A percentile compares a stretch with the other conserved stretches of the same genome.
Conservation (phyloP, 345 rosid species). For the Eucalyptus victrix region DNA sequence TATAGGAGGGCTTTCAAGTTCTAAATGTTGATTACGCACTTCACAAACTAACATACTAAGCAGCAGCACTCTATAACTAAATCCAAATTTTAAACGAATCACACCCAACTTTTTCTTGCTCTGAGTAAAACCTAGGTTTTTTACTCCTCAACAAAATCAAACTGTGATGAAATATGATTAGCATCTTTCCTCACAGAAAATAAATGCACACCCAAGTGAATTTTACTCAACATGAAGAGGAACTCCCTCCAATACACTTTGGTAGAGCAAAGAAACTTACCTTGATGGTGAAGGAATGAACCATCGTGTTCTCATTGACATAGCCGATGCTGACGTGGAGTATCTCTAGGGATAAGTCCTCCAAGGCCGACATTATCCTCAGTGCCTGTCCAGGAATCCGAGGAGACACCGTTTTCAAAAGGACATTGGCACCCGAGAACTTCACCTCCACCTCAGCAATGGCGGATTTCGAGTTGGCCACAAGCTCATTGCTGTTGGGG, state of each 20-base stretch:
- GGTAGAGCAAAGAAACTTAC: constrained; percentile 14
- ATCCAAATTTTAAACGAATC: not conserved
- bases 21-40: not conserved
- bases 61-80: not conserved
- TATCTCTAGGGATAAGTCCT: constrained; percentile 74
- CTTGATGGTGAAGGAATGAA: constrained; percentile 94
- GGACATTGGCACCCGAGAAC: constrained; percentile 73
- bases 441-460: constrained; percentile 92
- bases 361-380: constrained; percentile 70
- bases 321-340: constrained; percentile 53
- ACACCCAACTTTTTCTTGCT: not conserved
- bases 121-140: not conserved
- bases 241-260: not conserved
- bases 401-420: constrained; percentile 75
- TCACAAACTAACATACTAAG: not conserved
- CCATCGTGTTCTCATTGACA: constrained; percentile 58
- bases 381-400: constrained; percentile 73
- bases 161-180: not conserved
- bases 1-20: not conserved
- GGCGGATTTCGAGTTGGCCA: constrained; percentile 73
- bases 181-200: not conserved
- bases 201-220: not conserved
- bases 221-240: not conserved
- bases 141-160: not conserved
- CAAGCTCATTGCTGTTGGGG: constrained; percentile 47